Base-by-base conservation (phyloP, 129 eudicot genomes). In the Chrysanthemum seticuspe region DNA sequence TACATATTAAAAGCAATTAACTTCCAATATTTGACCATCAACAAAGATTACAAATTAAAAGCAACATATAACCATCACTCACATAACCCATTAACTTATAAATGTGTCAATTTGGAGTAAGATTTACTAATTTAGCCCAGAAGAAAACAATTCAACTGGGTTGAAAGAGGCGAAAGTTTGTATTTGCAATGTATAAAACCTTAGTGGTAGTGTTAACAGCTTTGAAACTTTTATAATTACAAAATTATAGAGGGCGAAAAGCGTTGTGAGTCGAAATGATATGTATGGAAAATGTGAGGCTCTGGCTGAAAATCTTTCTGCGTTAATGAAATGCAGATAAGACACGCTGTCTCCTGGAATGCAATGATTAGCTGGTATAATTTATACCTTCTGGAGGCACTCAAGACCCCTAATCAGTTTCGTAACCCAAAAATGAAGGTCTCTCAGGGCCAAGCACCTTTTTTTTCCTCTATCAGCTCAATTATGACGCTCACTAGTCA, bases 361-460 rank as follows among this genome's bases (percentile, higher is more conserved):
- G 47, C 47, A 40, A 40, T 40, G 47, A 40, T 40, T 40, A 40
- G 47, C 47, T 6, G 61, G 34, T 52, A 21, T 3, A 61, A 53
- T 44, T 51, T 48, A 65, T 86, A 89, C 98, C 98, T 90, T 87
- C 68, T 21, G 96, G 96, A 66, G 98, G 98, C 61, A 90, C 96
- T 97, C 98, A 93, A 31, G 98, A n/a, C 57, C 81, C 84, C 13
- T 72, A 79, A 55, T 85, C 89, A 5, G 86, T 14, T 69, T 79
- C 87, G 19, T 53, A 29, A 51, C 62, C 73, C 44, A 82, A 73
- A 79, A 84, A 90, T 4, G 85, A 62, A 5, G 97, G 98, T 69
- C 34, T 84, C 76, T 86, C 91, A 12, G 98, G 98, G 60, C 97
- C 98, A 6, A 87, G 76, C 18, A 86, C 89, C 67, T 80, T 86